Conservation (phyloP, 2,329 filamentous ascomycete species). For the Didymella lethalis region DNA sequence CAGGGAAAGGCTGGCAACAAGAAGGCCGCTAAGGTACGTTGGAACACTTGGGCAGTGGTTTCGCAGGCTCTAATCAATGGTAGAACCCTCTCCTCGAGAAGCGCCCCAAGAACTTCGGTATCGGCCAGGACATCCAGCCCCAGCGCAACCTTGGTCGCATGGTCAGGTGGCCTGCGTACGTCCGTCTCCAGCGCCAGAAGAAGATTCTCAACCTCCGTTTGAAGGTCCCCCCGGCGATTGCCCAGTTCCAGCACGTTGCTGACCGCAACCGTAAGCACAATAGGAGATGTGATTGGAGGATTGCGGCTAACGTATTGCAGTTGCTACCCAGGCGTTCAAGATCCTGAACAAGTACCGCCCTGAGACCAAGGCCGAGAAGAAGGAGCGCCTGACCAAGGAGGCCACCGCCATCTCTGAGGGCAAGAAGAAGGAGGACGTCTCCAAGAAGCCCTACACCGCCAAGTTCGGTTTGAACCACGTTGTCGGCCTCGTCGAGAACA, state of each 20-base stretch:
- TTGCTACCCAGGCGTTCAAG: conserved; percentile 97
- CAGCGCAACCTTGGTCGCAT: conserved; percentile 80
- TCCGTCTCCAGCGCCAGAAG: conserved; percentile 93
- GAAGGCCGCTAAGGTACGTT: conserved; percentile 94
- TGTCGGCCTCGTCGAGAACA: conserved; percentile 71
- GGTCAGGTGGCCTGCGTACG: conserved; percentile 96
- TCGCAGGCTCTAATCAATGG: conserved; percentile 31
- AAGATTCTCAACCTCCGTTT: conserved; percentile 98
- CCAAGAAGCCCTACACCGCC: conserved; percentile 99
- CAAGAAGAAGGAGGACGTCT: conserved; percentile 99
- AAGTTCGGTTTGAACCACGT: conserved; percentile 99
- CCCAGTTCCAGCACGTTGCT: conserved; percentile 97
- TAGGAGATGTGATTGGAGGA: conserved; percentile 62
- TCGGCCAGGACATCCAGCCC: conserved; percentile 86
- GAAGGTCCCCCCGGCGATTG: conserved; percentile 96
- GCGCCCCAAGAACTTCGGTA: conserved; percentile 95
- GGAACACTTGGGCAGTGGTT: background rate
- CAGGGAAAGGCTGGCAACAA: conserved; percentile 81
- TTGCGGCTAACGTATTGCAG: conserved; percentile 48
- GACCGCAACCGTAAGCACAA: conserved; percentile 49
- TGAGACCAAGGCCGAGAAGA: conserved; percentile 99
- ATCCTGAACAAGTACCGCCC: conserved; percentile 99
- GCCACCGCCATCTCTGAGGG: conserved; percentile 96
- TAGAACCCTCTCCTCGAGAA: conserved; percentile 99
- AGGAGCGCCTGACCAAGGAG: conserved; percentile 98